Base-by-base conservation (phyloP, 306 rosid genomes). In the Trifolium subterraneum region DNA sequence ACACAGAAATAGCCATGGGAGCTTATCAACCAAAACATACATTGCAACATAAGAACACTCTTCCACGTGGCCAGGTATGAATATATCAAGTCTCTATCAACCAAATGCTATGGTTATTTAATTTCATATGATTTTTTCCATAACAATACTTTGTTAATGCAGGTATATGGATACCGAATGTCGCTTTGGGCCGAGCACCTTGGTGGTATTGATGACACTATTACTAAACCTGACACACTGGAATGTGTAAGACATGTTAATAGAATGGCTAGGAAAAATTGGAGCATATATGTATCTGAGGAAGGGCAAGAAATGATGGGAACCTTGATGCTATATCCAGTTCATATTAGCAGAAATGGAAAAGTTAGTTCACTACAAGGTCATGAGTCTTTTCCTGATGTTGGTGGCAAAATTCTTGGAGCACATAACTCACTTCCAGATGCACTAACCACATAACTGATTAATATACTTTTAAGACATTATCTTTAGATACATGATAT, bases 1-100 rank as follows among this genome's bases (percentile, higher is more conserved):
- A 90, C 79, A 90, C 92, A 20, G 90, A 90, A 86, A 90, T 90
- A 68, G 92, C 89, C 2, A 87, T 87, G 87, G 96, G 90, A n/a
- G 89, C 96, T 61, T 90, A 82, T 80, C 96, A 90, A 76, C 92
- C 92, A 77, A 80, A 84, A 31, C 70, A 84, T n/a, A 84, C 92
- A 13, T 84, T 87, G 85, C 75, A 73, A 50, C 69, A 79, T 77
- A 86, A 82, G 9, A 84, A 79, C 7, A 68, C 85, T 36, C 92
- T 80, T 79, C 96, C 96, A 16, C 88, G 2, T 16, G 89, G 96
- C 75, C 90, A 90, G 96, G 92, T 90, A 81, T 67, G 68, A 56
- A 6, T 27, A 44, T 47, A 48, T 48, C 16, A 16, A 48, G 16
- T 48, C 22, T 48, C 55, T n/a, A 48, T 48, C 45, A 39, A 39